These are phyloP conservation scores for Plasmodium coatneyi DNA, from an alignment of 169 alveolate genomes.

Conservation along the genomic window DNA sequence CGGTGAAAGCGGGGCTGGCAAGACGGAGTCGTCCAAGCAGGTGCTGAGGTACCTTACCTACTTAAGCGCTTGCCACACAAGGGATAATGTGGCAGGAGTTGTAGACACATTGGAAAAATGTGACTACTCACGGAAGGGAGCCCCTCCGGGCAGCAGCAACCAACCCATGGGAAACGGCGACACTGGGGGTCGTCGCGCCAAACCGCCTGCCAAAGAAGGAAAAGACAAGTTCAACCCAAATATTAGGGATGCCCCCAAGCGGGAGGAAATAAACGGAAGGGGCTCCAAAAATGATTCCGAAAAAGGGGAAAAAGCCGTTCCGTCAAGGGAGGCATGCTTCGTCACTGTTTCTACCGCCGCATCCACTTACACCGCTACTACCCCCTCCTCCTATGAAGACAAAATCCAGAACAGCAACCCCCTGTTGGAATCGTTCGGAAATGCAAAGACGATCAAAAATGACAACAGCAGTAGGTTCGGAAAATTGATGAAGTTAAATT, in stretches of 20 bases:
- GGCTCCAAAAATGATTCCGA: not conserved
- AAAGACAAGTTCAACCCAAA: not conserved
- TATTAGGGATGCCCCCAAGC: not conserved
- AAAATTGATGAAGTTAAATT: slow-evolving; percentile 94
- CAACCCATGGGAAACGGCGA: not conserved
- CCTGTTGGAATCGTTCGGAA: slow-evolving; percentile 98
- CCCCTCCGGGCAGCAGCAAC: not conserved
- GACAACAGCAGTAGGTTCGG: slow-evolving; percentile 99
- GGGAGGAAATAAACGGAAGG: not conserved
- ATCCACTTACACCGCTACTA: not conserved
- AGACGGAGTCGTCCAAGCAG: slow-evolving; percentile 99
- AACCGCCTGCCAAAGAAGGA: not conserved
- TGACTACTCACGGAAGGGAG: not conserved
- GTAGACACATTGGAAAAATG: not conserved
- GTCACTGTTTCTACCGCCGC: not conserved
- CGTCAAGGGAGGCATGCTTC: not conserved
- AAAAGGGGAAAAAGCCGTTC: not conserved
- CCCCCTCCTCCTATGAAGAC: slow-evolving; percentile 75
- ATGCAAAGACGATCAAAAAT: slow-evolving; percentile 98
- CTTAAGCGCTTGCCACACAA: slow-evolving; percentile 50
- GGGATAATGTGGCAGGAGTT: not conserved
- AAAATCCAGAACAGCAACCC: slow-evolving; percentile 95
- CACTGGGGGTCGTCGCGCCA: not conserved
- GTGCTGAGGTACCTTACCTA: slow-evolving; percentile 86
- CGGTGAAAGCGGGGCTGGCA: slow-evolving; percentile 99